Percentiles rank a stretch among this genome's conserved stretches.
Evolutionary conservation across 2,329 filamentous ascomycete species (phyloP).

Genomic region (Hymenoscyphus salicellus): DNA sequence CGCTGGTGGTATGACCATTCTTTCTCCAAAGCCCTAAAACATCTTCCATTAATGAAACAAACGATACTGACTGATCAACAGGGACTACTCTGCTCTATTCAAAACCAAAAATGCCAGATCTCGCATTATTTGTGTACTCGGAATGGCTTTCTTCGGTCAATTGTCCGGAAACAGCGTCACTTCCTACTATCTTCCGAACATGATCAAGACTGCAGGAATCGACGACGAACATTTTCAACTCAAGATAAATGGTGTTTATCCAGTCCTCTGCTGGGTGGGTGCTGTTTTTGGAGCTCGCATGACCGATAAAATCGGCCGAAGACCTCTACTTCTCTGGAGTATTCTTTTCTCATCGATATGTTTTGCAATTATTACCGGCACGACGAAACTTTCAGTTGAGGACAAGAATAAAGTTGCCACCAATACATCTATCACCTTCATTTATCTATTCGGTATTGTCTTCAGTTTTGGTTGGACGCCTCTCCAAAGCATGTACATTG

Average conservation of each 20-base stretch:
- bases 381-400: slow-evolving; percentile 24
- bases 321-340: slow-evolving; percentile 46
- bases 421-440: slow-evolving; percentile 42
- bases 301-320: slow-evolving; percentile 43
- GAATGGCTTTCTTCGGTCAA: slow-evolving; percentile 26
- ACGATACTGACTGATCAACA: not conserved
- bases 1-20: slow-evolving; percentile 23
- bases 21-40: not conserved
- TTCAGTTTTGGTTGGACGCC: slow-evolving; percentile 53
- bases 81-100: slow-evolving; percentile 34
- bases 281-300: slow-evolving; percentile 44
- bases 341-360: slow-evolving; percentile 39
- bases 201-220: slow-evolving; percentile 43
- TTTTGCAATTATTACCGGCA: slow-evolving; percentile 29
- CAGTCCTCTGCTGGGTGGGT: slow-evolving; percentile 39
- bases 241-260: slow-evolving; percentile 41
- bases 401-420: slow-evolving; percentile 34
- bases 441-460: slow-evolving; percentile 52
- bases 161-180: slow-evolving; percentile 40
- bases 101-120: slow-evolving; percentile 29
- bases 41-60: not conserved
- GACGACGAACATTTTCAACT: slow-evolving; percentile 41
- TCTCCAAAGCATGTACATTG: slow-evolving; percentile 49
- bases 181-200: slow-evolving; percentile 45
- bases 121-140: slow-evolving; percentile 34